phyloP scores from a whole-genome alignment of 2,329 filamentous ascomycete species.

The Chlorencoelia australis region DNA sequence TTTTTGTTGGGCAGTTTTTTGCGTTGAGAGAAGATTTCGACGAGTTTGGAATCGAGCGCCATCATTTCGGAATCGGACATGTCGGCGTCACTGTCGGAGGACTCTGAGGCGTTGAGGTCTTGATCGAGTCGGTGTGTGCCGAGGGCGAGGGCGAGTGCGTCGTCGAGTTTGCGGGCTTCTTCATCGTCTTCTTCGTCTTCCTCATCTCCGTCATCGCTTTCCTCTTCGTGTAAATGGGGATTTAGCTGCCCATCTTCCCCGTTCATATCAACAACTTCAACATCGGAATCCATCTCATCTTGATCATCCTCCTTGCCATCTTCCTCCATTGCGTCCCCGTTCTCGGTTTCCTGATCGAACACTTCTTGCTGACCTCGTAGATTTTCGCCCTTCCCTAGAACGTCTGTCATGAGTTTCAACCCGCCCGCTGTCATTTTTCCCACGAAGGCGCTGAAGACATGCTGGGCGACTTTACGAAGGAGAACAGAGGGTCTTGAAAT shows the following conservation, averaged over 20 bases:
- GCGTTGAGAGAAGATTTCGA: conserved; percentile 74
- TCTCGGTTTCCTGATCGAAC: conserved; percentile 61
- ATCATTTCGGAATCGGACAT: conserved; percentile 98
- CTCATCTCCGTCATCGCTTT: conserved; percentile 35
- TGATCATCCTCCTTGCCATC: conserved; percentile 27
- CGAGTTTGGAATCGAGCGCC: conserved; percentile 70
- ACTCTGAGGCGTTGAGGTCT: conserved; percentile 40
- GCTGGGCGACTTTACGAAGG: conserved; percentile 76
- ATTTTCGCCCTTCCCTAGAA: conserved; percentile 71
- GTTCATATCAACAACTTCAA: conserved; percentile 39
- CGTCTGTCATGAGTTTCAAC: conserved; percentile 53
- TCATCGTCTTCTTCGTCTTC: conserved; percentile 28
- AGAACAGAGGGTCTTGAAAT: conserved; percentile 75
- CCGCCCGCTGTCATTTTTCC: conserved; percentile 63
- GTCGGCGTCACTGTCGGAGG: conserved; percentile 57
- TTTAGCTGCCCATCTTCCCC: conserved; percentile 32
- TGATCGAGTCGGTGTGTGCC: conserved; percentile 58
- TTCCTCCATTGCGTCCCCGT: conserved; percentile 38
- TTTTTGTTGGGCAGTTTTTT: conserved; percentile 59
- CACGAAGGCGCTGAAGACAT: conserved; percentile 79
- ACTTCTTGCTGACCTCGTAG: conserved; percentile 75
- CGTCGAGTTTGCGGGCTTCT: conserved; percentile 44
- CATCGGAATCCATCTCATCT: conserved; percentile 34
- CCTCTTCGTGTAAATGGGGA: conserved; percentile 31
- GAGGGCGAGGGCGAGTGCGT: conserved; percentile 67